phyloP scores from a whole-genome alignment of 495 filamentous ascomycete species.

The Hypoxylon fragiforme region DNA sequence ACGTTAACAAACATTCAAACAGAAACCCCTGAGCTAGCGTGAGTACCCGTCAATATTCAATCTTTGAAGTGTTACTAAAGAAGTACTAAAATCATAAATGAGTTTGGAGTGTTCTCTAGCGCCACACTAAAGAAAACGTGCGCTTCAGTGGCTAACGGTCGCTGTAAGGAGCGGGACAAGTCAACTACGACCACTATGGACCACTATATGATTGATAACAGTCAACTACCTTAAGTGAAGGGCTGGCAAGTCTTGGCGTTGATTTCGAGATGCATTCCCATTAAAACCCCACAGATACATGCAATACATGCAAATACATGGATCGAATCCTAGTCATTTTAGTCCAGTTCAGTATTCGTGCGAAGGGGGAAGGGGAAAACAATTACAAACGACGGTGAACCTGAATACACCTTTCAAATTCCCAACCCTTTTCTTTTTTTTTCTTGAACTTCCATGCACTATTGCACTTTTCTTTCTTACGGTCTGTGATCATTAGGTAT shows the following conservation, averaged over 20 bases:
- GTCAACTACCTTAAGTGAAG: no score
- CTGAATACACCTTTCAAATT: conserved; percentile 17
- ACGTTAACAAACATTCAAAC: no score
- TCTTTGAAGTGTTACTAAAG: no score
- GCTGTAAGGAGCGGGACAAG: no score
- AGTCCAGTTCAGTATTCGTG: conserved; percentile 21
- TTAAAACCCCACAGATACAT: conserved; percentile 16
- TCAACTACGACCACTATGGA: no score
- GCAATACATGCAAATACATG: background rate
- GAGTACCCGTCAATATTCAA: background rate
- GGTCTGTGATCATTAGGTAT: conserved; percentile 33
- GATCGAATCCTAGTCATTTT: conserved; percentile 24
- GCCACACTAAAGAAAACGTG: background rate
- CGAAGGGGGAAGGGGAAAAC: conserved; percentile 35
- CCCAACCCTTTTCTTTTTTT: conserved; percentile 18
- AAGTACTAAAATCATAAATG: background rate
- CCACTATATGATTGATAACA: background rate
- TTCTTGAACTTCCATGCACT: background rate
- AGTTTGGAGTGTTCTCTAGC: conserved; percentile 19
- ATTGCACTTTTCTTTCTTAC: conserved; percentile 20
- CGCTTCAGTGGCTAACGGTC: no score
- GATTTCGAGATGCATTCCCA: conserved; percentile 26
- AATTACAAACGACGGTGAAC: conserved; percentile 34
- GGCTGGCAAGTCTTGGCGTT: conserved; percentile 1
- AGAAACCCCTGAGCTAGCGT: conserved; percentile 26